phyloP scores from a whole-genome alignment of 176 grass and related monocot genomes.

The Olyra latifolia region DNA sequence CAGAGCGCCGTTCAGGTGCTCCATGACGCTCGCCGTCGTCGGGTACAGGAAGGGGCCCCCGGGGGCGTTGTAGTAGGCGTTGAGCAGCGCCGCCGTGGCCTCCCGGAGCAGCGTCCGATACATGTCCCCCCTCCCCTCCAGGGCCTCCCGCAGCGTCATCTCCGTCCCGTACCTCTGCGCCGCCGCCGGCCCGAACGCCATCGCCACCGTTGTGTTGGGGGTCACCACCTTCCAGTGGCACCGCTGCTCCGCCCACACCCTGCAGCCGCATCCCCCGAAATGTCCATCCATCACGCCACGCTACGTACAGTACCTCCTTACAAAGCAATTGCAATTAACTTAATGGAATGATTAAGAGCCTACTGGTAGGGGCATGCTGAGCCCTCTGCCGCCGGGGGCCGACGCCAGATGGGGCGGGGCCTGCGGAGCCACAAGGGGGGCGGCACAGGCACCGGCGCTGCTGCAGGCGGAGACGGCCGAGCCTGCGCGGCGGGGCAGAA shows the following conservation, averaged over 20 bases:
- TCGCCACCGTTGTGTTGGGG: conserved; percentile 67
- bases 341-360: no score
- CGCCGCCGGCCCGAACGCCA: conserved; percentile 75
- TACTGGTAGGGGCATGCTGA: conserved; percentile 75
- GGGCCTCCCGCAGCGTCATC: conserved; percentile 59
- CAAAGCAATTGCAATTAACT: no score
- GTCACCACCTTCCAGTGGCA: conserved; percentile 81
- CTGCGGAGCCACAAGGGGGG: conserved; percentile 34
- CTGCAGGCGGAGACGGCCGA: no score
- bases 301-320: no score
- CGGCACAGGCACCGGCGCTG: neutral
- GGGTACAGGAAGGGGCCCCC: conserved; percentile 44
- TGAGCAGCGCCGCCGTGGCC: conserved; percentile 73
- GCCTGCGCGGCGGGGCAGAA: conserved; percentile 42
- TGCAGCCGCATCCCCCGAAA: no score
- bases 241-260: conserved; percentile 39
- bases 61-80: conserved; percentile 72
- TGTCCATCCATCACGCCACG: no score
- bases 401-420: conserved; percentile 39
- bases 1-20: conserved; percentile 59
- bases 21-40: conserved; percentile 55
- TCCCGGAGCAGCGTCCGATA: conserved; percentile 83
- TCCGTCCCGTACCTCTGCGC: conserved; percentile 56
- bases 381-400: conserved; percentile 4
- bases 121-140: conserved; percentile 58